These are phyloP conservation scores for Plasmodium malariae DNA, from an alignment of 169 alveolate species.

Conservation along the genomic window DNA sequence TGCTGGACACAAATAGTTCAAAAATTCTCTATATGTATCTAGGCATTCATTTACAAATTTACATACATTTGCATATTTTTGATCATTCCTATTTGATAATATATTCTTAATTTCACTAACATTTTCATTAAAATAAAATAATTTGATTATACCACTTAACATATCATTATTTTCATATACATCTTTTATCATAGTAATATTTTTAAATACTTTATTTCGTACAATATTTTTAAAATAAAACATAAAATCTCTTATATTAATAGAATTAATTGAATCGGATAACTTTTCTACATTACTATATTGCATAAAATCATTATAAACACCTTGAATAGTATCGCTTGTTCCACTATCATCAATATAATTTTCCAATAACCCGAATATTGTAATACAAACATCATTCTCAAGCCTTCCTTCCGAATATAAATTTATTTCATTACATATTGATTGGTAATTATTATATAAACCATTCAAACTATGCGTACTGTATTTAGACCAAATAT, in stretches of 20 bases:
- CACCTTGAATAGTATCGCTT: too few relatives aligned
- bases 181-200: not conserved
- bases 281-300: too few relatives aligned
- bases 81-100: not conserved
- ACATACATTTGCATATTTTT: not conserved
- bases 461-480: not conserved
- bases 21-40: not conserved
- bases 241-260: too few relatives aligned
- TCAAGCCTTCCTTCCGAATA: too few relatives aligned
- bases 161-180: not conserved
- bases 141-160: not conserved
- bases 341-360: too few relatives aligned
- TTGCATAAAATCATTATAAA: too few relatives aligned
- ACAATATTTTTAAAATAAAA: too few relatives aligned
- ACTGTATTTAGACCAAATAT: not conserved
- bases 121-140: not conserved
- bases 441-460: too few relatives aligned
- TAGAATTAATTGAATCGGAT: too few relatives aligned
- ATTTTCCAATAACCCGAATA: too few relatives aligned
- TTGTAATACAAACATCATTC: too few relatives aligned
- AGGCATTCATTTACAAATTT: slow-evolving; percentile 16
- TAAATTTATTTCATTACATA: too few relatives aligned
- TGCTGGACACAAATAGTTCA: not conserved
- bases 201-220: not conserved
- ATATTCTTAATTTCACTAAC: not conserved